Conservation (phyloP, 352 stramenopile species). For the Globisporangium middletonii region DNA sequence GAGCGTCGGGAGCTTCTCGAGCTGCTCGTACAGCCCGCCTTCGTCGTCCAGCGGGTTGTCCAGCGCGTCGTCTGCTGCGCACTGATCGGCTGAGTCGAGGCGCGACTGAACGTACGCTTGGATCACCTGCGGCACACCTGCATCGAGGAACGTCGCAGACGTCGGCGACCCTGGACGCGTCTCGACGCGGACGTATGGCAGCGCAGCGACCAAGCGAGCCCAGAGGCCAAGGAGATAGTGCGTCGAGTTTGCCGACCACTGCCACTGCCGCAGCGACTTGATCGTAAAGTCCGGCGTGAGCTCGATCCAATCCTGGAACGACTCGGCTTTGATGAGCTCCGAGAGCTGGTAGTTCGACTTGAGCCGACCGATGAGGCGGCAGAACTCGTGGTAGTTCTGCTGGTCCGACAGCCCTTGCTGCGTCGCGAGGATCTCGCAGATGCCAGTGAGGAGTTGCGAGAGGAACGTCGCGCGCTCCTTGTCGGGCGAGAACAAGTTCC, state of each 20-base stretch:
- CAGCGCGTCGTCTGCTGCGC: constrained; percentile 89
- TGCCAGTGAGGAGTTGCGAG: constrained; percentile 89
- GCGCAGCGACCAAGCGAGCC: constrained; percentile 92
- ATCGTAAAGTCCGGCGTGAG: constrained; percentile 95
- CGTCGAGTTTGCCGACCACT: constrained; percentile 92
- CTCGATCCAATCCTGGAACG: constrained; percentile 97
- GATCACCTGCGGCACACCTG: constrained; percentile 83
- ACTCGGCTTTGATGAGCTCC: constrained; percentile 95
- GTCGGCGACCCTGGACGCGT: constrained; percentile 42
- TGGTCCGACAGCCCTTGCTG: constrained; percentile 97
- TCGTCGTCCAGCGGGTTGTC: constrained; percentile 97
- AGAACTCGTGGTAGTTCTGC: constrained; percentile 99
- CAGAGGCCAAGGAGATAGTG: constrained; percentile 97
- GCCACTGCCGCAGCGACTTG: constrained; percentile 95
- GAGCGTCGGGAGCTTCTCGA: constrained; percentile 95
- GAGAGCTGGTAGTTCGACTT: constrained; percentile 99
- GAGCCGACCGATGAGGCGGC: constrained; percentile 92
- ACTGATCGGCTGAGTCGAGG: constrained; percentile 92
- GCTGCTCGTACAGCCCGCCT: constrained; percentile 94
- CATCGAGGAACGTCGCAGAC: constrained; percentile 65
- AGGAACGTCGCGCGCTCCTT: constrained; percentile 94
- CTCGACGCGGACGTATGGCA: constrained; percentile 93
- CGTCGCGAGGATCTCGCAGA: constrained; percentile 92
- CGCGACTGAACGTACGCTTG: constrained; percentile 96
- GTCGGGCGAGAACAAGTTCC: constrained; percentile 96